Conservation (phyloP, 2,329 filamentous ascomycete species). For the Penicillium sp. region DNA sequence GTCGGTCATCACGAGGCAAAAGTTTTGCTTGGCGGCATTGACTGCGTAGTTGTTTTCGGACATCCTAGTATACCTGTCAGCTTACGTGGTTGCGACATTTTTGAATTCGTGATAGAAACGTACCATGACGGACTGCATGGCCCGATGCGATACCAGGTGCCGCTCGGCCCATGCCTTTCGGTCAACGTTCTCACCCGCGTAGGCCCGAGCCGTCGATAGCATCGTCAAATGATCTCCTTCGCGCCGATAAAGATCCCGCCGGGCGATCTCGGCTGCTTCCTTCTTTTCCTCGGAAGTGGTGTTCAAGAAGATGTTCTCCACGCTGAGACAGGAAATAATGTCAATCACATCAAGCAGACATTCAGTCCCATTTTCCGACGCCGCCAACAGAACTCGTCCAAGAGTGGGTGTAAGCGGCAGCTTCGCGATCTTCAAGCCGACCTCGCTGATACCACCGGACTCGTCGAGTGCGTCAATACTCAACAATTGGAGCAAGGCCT, state of each 20-base stretch:
- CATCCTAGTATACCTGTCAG: constrained; percentile 42
- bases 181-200: constrained; percentile 58
- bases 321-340: constrained; percentile 67
- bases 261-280: constrained; percentile 56
- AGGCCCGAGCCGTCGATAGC: constrained; percentile 60
- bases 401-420: constrained; percentile 81
- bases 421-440: constrained; percentile 74
- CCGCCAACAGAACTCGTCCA: constrained; percentile 78
- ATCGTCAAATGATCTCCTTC: constrained; percentile 66
- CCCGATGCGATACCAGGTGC: constrained; percentile 61
- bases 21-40: constrained; percentile 54
- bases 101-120: constrained; percentile 1
- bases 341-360: constrained; percentile 84
- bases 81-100: not conserved
- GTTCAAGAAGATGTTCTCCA: constrained; percentile 64
- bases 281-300: constrained; percentile 60
- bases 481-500: constrained; percentile 76
- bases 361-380: constrained; percentile 66
- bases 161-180: constrained; percentile 60
- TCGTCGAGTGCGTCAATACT: constrained; percentile 74
- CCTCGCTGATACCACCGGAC: constrained; percentile 68
- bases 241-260: constrained; percentile 57
- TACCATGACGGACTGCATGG: constrained; percentile 65
- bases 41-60: constrained; percentile 60
- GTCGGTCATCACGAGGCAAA: constrained; percentile 30